Evolutionary conservation across 306 rosid genomes (phyloP).

Genomic region (Citrullus mucosospermus): DNA sequence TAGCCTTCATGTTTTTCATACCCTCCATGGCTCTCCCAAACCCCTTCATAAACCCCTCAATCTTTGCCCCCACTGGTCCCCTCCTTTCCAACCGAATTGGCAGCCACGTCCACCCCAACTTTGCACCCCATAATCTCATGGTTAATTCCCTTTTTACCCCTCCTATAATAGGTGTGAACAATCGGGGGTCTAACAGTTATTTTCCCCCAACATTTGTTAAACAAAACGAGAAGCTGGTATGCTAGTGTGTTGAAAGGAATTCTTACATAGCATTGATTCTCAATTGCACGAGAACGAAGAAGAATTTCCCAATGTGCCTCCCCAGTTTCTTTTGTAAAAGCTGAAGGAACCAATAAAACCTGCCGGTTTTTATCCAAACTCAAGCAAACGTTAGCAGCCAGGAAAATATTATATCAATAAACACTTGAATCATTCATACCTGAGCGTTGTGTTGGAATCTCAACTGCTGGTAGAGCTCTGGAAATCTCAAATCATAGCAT

Average conservation of each 20-base stretch:
- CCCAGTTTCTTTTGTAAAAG: constrained; percentile 84
- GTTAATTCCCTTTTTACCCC: too few species aligned
- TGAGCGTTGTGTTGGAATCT: constrained; percentile 72
- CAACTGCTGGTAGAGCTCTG: constrained; percentile 68
- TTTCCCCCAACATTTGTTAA: neutral
- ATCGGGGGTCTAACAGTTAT: too few species aligned
- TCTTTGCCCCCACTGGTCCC: too few species aligned
- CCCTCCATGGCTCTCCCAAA: too few species aligned
- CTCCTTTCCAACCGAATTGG: too few species aligned
- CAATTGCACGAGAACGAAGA: constrained; percentile 93
- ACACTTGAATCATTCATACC: constrained; percentile 25
- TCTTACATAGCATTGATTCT: constrained; percentile 84
- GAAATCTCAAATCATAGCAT: constrained; percentile 97
- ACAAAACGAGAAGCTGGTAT: neutral
- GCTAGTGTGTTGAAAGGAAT: constrained; percentile 4
- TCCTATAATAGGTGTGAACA: too few species aligned
- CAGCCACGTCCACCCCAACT: too few species aligned
- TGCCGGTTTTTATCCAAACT: constrained; percentile 15
- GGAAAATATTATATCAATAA: constrained; percentile 8
- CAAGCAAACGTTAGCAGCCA: constrained; percentile 7
- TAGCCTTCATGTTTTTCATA: too few species aligned
- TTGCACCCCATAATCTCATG: too few species aligned
- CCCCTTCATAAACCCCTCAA: too few species aligned
- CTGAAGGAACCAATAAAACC: constrained; percentile 82
- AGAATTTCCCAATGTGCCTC: constrained; percentile 97